These are phyloP conservation scores for Venturia asperata DNA, from an alignment of 2,329 filamentous ascomycete species.

Conservation along the genomic window DNA sequence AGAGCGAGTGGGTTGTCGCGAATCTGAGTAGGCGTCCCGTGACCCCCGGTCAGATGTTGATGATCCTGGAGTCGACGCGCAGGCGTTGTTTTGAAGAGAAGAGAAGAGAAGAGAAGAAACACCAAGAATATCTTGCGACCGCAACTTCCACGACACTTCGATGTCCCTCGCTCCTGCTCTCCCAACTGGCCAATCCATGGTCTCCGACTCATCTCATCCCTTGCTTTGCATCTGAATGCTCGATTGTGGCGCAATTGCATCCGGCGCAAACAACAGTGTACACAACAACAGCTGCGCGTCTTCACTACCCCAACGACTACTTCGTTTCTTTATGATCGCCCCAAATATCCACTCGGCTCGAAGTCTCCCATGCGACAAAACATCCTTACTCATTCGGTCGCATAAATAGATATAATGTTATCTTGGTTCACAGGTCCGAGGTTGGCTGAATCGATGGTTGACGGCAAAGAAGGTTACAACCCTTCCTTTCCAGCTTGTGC, in stretches of 20 bases:
- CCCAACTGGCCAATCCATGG: not conserved
- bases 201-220: not conserved
- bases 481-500: not conserved
- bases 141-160: not conserved
- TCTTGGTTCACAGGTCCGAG: constrained; percentile 31
- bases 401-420: constrained; percentile 25
- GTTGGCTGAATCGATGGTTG: constrained; percentile 21
- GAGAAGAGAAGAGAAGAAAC: too few species aligned
- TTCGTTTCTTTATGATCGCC: not conserved
- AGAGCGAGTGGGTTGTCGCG: constrained; percentile 5
- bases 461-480: not conserved
- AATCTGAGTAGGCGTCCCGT: not conserved
- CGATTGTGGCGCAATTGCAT: not conserved
- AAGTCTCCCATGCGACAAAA: not conserved
- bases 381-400: constrained; percentile 7
- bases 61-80: not conserved
- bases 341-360: not conserved
- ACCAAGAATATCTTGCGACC: not conserved
- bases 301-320: not conserved
- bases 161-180: not conserved
- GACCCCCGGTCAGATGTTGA: not conserved
- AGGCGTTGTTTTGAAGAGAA: not conserved
- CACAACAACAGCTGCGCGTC: not conserved
- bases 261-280: constrained; percentile 4
- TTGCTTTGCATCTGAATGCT: not conserved